phyloP scores from a whole-genome alignment of 2,329 filamentous ascomycete species.

The Magnaporthiopsis poae region DNA sequence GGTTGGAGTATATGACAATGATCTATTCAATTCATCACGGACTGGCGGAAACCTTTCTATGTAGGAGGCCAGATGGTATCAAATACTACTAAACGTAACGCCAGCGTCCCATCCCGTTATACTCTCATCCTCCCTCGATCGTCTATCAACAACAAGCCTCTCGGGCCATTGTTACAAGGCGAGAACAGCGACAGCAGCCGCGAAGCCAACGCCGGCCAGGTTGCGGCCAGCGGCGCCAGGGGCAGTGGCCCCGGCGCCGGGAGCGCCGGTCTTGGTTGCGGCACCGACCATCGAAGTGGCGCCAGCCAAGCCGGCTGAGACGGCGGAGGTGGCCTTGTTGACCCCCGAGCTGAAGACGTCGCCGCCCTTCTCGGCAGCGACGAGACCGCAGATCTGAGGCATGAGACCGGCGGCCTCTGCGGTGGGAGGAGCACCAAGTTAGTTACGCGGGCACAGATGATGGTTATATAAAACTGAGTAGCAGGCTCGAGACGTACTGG shows the following conservation, averaged over 20 bases:
- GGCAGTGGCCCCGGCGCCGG: background rate
- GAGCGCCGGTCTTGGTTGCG: constrained; percentile 1
- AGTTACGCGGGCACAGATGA: background rate
- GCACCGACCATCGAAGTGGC: background rate
- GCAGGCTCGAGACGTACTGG: constrained; percentile 22
- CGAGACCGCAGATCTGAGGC: background rate
- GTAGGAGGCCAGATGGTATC: background rate
- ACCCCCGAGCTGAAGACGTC: background rate
- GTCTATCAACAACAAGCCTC: background rate
- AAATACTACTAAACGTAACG: background rate
- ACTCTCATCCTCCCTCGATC: background rate
- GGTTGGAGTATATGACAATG: background rate
- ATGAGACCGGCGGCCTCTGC: background rate
- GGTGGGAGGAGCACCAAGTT: background rate
- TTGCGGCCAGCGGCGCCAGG: constrained; percentile 1
- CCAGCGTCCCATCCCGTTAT: background rate
- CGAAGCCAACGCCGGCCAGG: background rate
- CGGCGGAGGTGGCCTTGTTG: background rate
- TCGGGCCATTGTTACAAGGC: background rate
- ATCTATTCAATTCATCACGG: background rate
- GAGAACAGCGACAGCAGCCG: constrained; percentile 3
- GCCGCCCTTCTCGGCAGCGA: background rate
- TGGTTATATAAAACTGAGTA: constrained; percentile 18
- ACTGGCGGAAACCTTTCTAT: background rate
- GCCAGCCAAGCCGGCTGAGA: background rate